Conservation (phyloP, 768 basidiomycete genomes). For the Pilatotrama ljubarskyi region DNA sequence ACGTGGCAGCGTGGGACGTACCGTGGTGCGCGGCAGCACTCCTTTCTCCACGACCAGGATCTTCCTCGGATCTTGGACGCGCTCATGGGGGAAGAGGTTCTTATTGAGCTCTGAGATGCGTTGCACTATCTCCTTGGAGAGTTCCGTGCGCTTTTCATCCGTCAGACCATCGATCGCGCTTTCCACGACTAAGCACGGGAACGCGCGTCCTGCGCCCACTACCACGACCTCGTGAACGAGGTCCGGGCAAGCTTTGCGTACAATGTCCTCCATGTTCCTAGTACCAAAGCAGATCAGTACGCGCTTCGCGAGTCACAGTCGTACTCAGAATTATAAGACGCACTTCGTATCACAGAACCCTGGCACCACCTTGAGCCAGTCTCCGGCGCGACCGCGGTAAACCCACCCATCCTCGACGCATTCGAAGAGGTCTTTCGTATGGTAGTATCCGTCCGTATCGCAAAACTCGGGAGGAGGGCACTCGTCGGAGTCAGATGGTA, state of each 20-base stretch:
- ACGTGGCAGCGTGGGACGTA: background rate
- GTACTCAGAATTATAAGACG: background rate
- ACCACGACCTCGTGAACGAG: conserved; percentile 6
- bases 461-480: background rate
- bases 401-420: background rate
- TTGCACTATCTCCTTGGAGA: background rate
- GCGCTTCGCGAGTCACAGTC: no score
- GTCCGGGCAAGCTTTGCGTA: background rate
- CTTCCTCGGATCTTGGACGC: background rate
- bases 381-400: conserved; percentile 5
- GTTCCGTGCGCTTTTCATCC: background rate
- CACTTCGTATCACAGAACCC: conserved; percentile 8
- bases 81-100: background rate
- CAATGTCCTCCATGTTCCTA: conserved; percentile 1
- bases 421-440: conserved; percentile 6
- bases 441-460: conserved; percentile 1
- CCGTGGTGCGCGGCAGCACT: conserved; percentile 1
- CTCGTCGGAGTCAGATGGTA: background rate
- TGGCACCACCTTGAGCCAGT: conserved; percentile 2
- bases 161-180: background rate
- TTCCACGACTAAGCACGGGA: conserved; percentile 3
- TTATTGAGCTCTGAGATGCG: background rate
- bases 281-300: no score
- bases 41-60: conserved; percentile 12
- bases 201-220: background rate